Evolutionary conservation across 768 basidiomycete species (phyloP).

Genomic region (Coprinellus micaceus): DNA sequence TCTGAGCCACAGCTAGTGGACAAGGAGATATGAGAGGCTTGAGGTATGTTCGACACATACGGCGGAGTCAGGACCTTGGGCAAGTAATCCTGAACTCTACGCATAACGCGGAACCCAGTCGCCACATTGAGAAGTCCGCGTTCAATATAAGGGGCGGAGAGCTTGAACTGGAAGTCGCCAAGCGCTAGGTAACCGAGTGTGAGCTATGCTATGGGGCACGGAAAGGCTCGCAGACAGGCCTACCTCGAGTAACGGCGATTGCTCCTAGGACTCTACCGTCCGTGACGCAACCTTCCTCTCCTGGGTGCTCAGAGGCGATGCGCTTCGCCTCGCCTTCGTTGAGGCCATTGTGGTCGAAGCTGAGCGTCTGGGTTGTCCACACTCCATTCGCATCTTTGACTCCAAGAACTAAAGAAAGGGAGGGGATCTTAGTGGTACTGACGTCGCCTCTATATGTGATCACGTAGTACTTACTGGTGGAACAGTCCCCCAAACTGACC

Average conservation of each 20-base stretch:
- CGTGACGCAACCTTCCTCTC: constrained; percentile 39
- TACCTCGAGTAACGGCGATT: constrained; percentile 55
- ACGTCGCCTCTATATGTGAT: not conserved
- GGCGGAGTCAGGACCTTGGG: constrained; percentile 49
- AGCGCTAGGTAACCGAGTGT: too few relatives aligned
- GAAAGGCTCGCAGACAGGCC: constrained; percentile 15
- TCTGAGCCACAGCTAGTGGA: constrained; percentile 12
- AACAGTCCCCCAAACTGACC: constrained; percentile 55
- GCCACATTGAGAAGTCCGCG: constrained; percentile 42
- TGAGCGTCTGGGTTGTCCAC: constrained; percentile 40
- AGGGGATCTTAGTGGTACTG: not conserved
- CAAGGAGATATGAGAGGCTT: constrained; percentile 39
- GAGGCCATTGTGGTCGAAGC: constrained; percentile 47
- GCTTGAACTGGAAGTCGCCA: constrained; percentile 53
- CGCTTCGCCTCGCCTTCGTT: constrained; percentile 38
- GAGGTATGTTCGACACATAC: constrained; percentile 44
- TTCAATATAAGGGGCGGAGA: constrained; percentile 44
- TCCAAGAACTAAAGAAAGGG: constrained; percentile 48
- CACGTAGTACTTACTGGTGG: constrained; percentile 36
- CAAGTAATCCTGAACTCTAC: constrained; percentile 39
- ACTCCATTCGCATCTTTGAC: constrained; percentile 25
- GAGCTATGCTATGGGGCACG: too few relatives aligned
- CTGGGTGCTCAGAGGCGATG: constrained; percentile 44
- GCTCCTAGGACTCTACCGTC: constrained; percentile 49
- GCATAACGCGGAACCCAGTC: constrained; percentile 34